Base-by-base conservation (phyloP, 306 rosid genomes). In the Amphicarpaea edgeworthii region DNA sequence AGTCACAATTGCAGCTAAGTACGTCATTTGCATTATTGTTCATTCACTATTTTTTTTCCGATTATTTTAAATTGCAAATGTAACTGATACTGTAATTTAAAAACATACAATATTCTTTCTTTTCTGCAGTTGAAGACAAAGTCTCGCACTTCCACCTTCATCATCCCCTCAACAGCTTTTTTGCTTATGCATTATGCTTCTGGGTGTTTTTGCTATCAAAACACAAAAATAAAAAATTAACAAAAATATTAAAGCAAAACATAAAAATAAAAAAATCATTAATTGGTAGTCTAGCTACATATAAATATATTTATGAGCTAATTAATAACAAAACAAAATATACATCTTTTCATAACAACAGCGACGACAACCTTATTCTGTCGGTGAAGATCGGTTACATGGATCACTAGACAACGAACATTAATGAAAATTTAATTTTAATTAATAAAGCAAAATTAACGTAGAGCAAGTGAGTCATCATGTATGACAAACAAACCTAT, bases 121-220 rank as follows among this genome's bases (percentile, higher is more conserved):
- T 51, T 51, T 17, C 28, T 53, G 8, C 28, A 53, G 14, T 19
- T 53, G 12, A 53, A 53, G 14, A 53, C 28, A 53, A 53, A 53
- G 59, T 53, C 59, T 19, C 26, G 14, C 28, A 53, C 12, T 19
- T 53, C 28, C 12, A 54, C 7, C 34, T 55, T 20, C 65, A 28
- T 28, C 37, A 4, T 3, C 5, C 40, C 40, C n/a, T 43, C 50
- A 28, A 46, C 50, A 28, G 12, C 38, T 45, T 34, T 5, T 23
- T 78, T 58, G 11, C 51, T 34, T 30, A 47, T 54, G 70, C 42
- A 54, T 42, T 49, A 68, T 5, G 50, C 69, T 15, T 57, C 40
- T 1, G 24, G 53, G 6, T 67, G 49, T 12, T 50, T 68, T 55
- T 28, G 28, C 37, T 42, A 42, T 43, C n/a, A n/a, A n/a, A n/a